A percentile compares a stretch with the other conserved stretches of the same genome.
Conservation (phyloP, 257 asterid genomes). For the Nicotiana attenuata region DNA sequence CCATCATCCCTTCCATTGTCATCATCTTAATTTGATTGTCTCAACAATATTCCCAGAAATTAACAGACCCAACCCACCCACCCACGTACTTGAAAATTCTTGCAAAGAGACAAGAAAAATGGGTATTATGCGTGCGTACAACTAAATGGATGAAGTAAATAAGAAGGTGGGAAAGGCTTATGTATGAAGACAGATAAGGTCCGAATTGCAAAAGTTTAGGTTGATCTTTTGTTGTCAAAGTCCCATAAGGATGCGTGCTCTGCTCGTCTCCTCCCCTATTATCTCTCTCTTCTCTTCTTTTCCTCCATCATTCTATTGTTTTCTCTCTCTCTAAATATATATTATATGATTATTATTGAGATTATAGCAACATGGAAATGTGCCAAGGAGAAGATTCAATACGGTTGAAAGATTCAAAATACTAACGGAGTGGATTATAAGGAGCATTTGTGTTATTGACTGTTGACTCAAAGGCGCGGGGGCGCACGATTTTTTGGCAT, state of each 20-base stretch:
- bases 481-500: not conserved
- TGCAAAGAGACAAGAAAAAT: not conserved
- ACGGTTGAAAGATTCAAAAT: conserved; percentile 13
- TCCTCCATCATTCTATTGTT: not conserved
- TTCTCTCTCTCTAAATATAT: not conserved
- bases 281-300: not conserved
- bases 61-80: too few species aligned
- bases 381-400: not conserved
- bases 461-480: not conserved
- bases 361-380: not conserved
- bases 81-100: too few species aligned
- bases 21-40: conserved; percentile 34
- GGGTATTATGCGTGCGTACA: not conserved
- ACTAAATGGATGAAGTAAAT: not conserved
- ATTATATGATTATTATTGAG: too few species aligned
- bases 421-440: not conserved
- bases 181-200: not conserved
- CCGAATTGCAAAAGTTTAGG: too few species aligned
- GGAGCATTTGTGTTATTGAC: not conserved
- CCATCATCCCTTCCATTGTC: conserved; percentile 68
- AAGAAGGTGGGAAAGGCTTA: not conserved
- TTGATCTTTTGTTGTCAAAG: not conserved
- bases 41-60: too few species aligned
- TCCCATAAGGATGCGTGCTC: conserved; percentile 9
- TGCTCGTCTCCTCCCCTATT: not conserved